These are phyloP conservation scores for Tolypocladium ophioglossoides DNA, from an alignment of 2,329 filamentous ascomycete species.

Conservation along the genomic window DNA sequence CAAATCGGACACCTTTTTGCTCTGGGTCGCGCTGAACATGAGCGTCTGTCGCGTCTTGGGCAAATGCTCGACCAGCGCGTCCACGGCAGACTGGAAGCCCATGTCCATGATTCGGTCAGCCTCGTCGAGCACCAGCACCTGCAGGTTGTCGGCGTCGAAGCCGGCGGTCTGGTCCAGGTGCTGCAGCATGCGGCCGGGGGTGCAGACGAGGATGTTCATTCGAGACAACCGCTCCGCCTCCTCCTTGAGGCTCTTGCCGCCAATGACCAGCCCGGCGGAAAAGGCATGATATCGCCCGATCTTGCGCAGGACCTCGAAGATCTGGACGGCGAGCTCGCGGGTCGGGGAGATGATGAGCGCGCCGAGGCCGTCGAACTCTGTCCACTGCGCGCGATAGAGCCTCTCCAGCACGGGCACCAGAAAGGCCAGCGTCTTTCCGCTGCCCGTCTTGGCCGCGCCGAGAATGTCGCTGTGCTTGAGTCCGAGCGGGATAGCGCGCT, in stretches of 20 bases:
- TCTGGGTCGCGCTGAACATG: constrained; percentile 94
- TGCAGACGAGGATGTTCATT: constrained; percentile 97
- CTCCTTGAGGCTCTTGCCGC: constrained; percentile 81
- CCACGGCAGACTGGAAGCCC: constrained; percentile 85
- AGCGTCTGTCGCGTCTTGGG: constrained; percentile 80
- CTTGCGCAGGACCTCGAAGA: constrained; percentile 87
- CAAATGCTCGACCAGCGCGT: constrained; percentile 86
- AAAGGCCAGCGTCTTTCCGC: constrained; percentile 91
- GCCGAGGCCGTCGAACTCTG: constrained; percentile 81
- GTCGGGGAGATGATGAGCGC: constrained; percentile 91
- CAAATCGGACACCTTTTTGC: constrained; percentile 84
- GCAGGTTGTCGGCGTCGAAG: constrained; percentile 81
- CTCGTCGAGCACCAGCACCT: constrained; percentile 90
- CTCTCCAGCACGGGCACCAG: constrained; percentile 87
- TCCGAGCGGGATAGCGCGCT: constrained; percentile 76
- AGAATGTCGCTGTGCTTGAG: constrained; percentile 82
- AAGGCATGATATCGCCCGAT: constrained; percentile 83
- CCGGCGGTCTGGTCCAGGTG: constrained; percentile 89
- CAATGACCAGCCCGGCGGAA: constrained; percentile 87
- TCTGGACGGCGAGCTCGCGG: constrained; percentile 90
- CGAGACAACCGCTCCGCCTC: constrained; percentile 72
- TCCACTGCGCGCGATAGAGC: constrained; percentile 80
- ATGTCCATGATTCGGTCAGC: constrained; percentile 96
- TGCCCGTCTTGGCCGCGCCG: constrained; percentile 90
- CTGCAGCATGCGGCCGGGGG: constrained; percentile 88